Conservation (phyloP, 1,139 yeast genomes). For the Candida labiduridarum region DNA sequence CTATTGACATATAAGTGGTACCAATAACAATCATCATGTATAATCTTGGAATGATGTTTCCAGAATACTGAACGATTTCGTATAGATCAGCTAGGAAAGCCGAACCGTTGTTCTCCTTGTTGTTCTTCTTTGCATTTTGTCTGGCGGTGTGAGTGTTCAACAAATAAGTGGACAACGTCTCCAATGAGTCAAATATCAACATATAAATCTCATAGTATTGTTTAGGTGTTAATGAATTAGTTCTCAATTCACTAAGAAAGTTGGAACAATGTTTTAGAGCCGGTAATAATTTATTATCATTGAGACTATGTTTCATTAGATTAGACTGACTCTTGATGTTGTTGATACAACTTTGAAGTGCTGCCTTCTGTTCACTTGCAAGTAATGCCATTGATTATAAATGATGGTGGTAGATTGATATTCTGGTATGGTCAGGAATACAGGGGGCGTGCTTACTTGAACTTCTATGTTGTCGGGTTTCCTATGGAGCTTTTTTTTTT, state of each 20-base stretch:
- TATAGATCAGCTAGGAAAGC: slow-evolving; percentile 89
- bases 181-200: slow-evolving; percentile 81
- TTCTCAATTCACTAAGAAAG: slow-evolving; percentile 79
- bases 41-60: slow-evolving; percentile 86
- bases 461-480: neutral
- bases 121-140: slow-evolving; percentile 2
- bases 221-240: slow-evolving; percentile 78
- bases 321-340: slow-evolving; percentile 71
- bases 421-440: no score
- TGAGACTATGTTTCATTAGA: slow-evolving; percentile 77
- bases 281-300: slow-evolving; percentile 73
- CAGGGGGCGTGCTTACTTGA: neutral
- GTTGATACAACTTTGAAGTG: slow-evolving; percentile 53
- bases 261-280: slow-evolving; percentile 88
- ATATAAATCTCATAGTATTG: slow-evolving; percentile 93
- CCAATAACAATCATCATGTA: slow-evolving; percentile 97
- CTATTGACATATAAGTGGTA: slow-evolving; percentile 77
- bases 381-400: slow-evolving; percentile 10
- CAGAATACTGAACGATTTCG: slow-evolving; percentile 94
- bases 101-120: slow-evolving; percentile 20
- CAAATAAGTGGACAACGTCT: slow-evolving; percentile 64
- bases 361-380: slow-evolving; percentile 15
- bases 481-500: neutral
- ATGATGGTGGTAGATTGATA: neutral
- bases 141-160: slow-evolving; percentile 60